Percentiles rank a stretch among this genome's conserved stretches.
These are phyloP conservation scores for Auricularia sp. DNA, from an alignment of 768 basidiomycete species.

Conservation along the genomic window DNA sequence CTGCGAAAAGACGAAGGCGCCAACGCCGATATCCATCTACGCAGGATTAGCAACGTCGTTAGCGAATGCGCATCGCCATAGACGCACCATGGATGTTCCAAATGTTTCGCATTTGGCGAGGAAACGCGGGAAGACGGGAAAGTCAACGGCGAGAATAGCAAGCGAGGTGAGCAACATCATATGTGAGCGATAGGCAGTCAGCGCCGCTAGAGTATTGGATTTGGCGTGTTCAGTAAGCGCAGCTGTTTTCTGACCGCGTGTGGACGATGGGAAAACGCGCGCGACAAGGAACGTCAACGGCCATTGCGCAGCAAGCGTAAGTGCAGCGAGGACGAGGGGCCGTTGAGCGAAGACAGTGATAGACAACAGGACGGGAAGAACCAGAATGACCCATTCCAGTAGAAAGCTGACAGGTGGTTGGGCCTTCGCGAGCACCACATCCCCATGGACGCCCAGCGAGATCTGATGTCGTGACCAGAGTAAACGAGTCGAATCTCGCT, in stretches of 20 bases:
- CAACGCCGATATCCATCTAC: slow-evolving; percentile 97
- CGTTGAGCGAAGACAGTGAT: slow-evolving; percentile 64
- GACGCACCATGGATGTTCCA: slow-evolving; percentile 81
- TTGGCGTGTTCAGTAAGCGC: slow-evolving; percentile 9
- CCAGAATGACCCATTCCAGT: slow-evolving; percentile 53
- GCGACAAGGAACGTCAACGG: slow-evolving; percentile 29
- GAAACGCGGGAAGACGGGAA: slow-evolving; percentile 77
- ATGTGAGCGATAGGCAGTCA: slow-evolving; percentile 84
- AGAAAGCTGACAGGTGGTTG: slow-evolving; percentile 29
- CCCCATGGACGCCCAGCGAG: background rate
- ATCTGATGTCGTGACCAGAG: background rate
- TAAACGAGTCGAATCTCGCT: background rate
- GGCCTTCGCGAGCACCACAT: slow-evolving; percentile 35
- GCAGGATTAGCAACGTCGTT: slow-evolving; percentile 1
- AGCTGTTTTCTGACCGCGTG: background rate
- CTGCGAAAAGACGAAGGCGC: slow-evolving; percentile 94
- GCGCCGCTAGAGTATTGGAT: slow-evolving; percentile 43
- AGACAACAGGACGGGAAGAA: slow-evolving; percentile 68
- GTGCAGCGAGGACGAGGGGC: slow-evolving; percentile 39
- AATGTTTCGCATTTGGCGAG: slow-evolving; percentile 91
- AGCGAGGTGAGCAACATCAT: slow-evolving; percentile 92
- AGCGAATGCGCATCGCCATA: background rate
- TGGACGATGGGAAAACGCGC: slow-evolving; percentile 22
- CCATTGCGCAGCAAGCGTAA: slow-evolving; percentile 5
- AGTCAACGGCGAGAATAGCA: slow-evolving; percentile 92